Evolutionary conservation across 139 green algal species (phyloP).

Genomic region (Zygnema circumcarinatum): DNA sequence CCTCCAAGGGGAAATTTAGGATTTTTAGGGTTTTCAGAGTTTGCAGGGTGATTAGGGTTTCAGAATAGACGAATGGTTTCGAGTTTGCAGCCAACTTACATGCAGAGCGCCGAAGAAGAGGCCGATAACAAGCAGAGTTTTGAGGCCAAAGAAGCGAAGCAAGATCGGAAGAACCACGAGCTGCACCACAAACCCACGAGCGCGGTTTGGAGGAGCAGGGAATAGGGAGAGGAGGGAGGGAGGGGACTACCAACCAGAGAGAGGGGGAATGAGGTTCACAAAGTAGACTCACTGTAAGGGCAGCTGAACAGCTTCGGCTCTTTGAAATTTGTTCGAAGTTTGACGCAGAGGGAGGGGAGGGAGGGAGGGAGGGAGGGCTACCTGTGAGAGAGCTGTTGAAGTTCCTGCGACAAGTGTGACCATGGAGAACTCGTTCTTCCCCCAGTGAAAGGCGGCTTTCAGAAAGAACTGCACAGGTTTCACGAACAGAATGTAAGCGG

Average conservation of each 20-base stretch:
- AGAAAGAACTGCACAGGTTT: slow-evolving; percentile 4
- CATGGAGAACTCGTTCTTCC: slow-evolving; percentile 13
- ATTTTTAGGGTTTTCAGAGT: too few relatives aligned
- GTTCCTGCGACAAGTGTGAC: neutral
- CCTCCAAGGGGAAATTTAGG: too few relatives aligned
- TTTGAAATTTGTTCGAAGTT: too few relatives aligned
- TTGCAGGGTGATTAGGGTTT: too few relatives aligned
- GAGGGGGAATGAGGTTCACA: neutral
- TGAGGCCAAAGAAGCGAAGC: neutral
- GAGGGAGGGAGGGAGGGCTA: neutral
- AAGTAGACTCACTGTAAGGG: too few relatives aligned
- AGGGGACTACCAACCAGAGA: neutral
- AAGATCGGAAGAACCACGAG: neutral
- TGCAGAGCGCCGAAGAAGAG: neutral
- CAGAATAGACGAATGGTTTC: too few relatives aligned
- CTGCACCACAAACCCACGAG: too few relatives aligned
- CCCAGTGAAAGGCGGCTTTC: slow-evolving; percentile 18
- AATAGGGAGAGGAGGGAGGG: neutral
- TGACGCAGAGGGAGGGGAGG: too few relatives aligned
- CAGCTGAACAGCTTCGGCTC: too few relatives aligned
- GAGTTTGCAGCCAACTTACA: too few relatives aligned
- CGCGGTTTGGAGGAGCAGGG: too few relatives aligned
- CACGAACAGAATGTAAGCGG: neutral
- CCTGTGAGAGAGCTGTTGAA: neutral
- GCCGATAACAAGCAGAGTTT: slow-evolving; percentile 11